Evolutionary conservation across 2,329 filamentous ascomycete species (phyloP), one percentile per base, ranked within the genome.

Genomic region (Cordyceps tenuipes): DNA sequence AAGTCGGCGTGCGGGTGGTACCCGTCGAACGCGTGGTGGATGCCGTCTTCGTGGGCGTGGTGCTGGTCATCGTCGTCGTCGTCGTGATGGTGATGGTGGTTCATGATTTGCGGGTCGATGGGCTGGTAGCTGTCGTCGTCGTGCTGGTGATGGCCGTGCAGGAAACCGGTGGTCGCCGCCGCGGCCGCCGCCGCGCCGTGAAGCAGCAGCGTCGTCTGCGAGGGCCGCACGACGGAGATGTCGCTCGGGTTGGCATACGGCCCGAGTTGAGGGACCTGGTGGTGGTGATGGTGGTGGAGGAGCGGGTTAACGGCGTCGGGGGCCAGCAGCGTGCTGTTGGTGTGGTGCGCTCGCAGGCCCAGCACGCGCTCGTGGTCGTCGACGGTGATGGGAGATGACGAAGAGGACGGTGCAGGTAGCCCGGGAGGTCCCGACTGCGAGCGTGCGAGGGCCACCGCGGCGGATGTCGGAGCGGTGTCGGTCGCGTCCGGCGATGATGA

Each of bases 101-200:
- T 77, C 65, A 83, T 83, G 58, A 84, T 83, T 64, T 81, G 80
- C n/a, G 82, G 81, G 66, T 84, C 81, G 68, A 84, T 83, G 29
- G 81, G 82, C 57, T 82, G 79, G 67, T 80, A 81, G 31, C 77
- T 70, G 34, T 56, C 72, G 26, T 69, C 63, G 36, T 66, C 62
- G 26, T 17, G 19, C 66, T 74, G 71, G 13, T 73, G 72, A 71
- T 61, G 29, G 31, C 7, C 71, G 26, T 57, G 49, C 54, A 53
- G 61, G 51, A 57, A 53, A 13, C 67, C 64, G 52, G 60, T 64
- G 21, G n/a, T n/a, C n/a, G n/a, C n/a, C n/a, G n/a, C n/a, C n/a
- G n/a, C n/a, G n/a, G 31, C 8, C 1, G 41, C 9, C 7, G 39
- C 68, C 66, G 48, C 70, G 13, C 23, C 23, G 23, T 23, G 23